phyloP scores from a whole-genome alignment of 768 basidiomycete species.

The Mycena olivaceomarginata region DNA sequence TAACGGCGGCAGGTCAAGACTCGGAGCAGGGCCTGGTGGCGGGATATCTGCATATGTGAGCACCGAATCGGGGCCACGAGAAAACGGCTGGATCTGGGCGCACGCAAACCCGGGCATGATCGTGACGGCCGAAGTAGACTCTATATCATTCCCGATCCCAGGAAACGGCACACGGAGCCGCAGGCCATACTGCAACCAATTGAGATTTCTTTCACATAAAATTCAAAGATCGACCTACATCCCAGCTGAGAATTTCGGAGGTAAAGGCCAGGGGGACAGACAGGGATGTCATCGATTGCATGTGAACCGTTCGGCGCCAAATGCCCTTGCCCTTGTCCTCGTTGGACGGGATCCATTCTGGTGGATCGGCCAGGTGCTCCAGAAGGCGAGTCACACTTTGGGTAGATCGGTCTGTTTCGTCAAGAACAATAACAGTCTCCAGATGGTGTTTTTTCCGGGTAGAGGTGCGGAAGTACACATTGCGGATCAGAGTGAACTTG shows the following conservation, averaged over 20 bases:
- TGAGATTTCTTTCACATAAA: background rate
- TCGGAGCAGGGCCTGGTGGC: slow-evolving; percentile 13
- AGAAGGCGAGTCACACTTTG: background rate
- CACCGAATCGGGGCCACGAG: background rate
- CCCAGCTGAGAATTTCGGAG: slow-evolving; percentile 23
- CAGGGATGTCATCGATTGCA: slow-evolving; percentile 16
- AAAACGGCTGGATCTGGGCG: slow-evolving; percentile 6
- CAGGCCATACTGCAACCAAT: slow-evolving; percentile 21
- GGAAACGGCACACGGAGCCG: slow-evolving; percentile 25
- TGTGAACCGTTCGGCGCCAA: slow-evolving; percentile 34
- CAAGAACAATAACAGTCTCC: slow-evolving; percentile 24
- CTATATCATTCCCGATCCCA: slow-evolving; percentile 34
- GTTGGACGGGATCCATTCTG: slow-evolving; percentile 19
- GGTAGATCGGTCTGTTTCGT: slow-evolving; percentile 5
- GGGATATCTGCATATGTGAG: slow-evolving; percentile 23
- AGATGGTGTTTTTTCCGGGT: background rate
- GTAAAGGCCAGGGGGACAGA: slow-evolving; percentile 20
- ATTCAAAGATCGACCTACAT: background rate
- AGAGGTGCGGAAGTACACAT: slow-evolving; percentile 12
- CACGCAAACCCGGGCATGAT: slow-evolving; percentile 35
- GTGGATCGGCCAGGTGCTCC: slow-evolving; percentile 24
- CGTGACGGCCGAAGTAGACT: slow-evolving; percentile 19
- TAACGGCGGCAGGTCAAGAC: slow-evolving; percentile 25
- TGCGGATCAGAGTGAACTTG: slow-evolving; percentile 16
- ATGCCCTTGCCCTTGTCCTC: slow-evolving; percentile 29